phyloP scores from a whole-genome alignment of 176 grass and related monocot species.

The Carex pumila region DNA sequence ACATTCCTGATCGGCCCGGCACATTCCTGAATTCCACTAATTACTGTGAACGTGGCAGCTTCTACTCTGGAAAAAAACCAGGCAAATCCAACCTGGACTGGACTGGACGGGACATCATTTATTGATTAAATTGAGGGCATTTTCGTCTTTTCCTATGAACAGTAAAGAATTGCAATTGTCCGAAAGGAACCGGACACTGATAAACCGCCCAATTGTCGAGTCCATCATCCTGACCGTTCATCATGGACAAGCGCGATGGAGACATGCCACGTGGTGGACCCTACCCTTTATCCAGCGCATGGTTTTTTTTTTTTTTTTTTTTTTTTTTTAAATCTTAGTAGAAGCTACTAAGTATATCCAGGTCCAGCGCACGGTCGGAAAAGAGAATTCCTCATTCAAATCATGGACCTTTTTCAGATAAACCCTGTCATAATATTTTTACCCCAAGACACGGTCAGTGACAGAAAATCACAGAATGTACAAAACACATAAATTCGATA shows the following conservation, averaged over 20 bases:
- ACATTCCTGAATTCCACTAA: neutral
- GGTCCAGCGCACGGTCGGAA: slow-evolving; percentile 11
- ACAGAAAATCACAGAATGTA: neutral
- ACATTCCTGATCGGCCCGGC: neutral
- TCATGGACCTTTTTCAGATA: neutral
- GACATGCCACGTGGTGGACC: slow-evolving; percentile 5
- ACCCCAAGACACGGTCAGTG: neutral
- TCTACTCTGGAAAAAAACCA: neutral
- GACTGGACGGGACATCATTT: neutral
- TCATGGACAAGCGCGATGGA: neutral
- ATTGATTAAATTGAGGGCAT: neutral
- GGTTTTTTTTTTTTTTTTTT: too few relatives aligned
- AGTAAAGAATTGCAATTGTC: neutral
- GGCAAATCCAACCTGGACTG: neutral
- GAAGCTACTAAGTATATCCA: neutral
- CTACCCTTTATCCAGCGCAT: slow-evolving; percentile 7
- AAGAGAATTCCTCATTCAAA: neutral
- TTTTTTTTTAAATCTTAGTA: too few relatives aligned
- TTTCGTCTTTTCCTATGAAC: neutral
- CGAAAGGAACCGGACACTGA: slow-evolving; percentile 9
- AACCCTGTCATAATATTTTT: neutral
- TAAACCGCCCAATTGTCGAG: neutral
- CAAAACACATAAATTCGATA: neutral
- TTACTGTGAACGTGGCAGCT: neutral
- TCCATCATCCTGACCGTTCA: neutral